Percentiles rank a stretch among this genome's conserved stretches.
Evolutionary conservation across 352 stramenopile species (phyloP).

Genomic region (Pythium plurisporium): DNA sequence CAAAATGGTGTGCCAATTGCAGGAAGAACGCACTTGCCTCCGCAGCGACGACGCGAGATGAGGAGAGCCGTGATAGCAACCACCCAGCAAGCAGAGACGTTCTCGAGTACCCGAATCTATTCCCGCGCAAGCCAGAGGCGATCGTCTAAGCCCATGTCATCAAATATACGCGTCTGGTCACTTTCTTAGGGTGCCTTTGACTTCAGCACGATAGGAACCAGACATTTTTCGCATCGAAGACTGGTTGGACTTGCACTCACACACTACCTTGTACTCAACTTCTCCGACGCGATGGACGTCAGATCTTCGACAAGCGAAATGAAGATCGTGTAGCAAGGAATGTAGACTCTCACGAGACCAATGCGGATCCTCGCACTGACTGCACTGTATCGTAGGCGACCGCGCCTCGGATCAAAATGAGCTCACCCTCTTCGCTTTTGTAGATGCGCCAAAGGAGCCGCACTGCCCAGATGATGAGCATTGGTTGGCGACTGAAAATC

Average conservation of each 20-base stretch:
- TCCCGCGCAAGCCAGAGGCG: conserved; percentile 7
- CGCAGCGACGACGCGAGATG: not conserved
- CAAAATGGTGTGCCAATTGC: not conserved
- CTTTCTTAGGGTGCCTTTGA: too few species aligned
- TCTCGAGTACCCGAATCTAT: not conserved
- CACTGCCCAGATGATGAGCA: conserved; percentile 16
- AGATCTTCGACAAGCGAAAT: too few species aligned
- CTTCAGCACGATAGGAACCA: too few species aligned
- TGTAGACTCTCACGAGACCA: too few species aligned
- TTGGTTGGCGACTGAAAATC: conserved; percentile 11
- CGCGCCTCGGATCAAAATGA: conserved; percentile 17
- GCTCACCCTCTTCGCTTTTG: conserved; percentile 2
- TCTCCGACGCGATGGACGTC: too few species aligned
- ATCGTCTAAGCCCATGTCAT: too few species aligned
- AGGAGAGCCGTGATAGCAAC: not conserved
- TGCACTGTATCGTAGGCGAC: conserved; percentile 15
- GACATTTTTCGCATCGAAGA: too few species aligned
- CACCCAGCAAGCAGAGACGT: not conserved
- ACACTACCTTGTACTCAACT: too few species aligned
- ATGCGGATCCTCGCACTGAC: too few species aligned
- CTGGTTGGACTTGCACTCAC: too few species aligned
- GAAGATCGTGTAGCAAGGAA: too few species aligned
- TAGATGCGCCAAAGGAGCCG: conserved; percentile 19
- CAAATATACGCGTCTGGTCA: too few species aligned
- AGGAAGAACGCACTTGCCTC: conserved; percentile 6